A percentile compares a stretch with the other conserved stretches of the same genome.
These are phyloP conservation scores for Yamadazyma trypodendri DNA, from an alignment of 1,139 yeast species.

Conservation along the genomic window DNA sequence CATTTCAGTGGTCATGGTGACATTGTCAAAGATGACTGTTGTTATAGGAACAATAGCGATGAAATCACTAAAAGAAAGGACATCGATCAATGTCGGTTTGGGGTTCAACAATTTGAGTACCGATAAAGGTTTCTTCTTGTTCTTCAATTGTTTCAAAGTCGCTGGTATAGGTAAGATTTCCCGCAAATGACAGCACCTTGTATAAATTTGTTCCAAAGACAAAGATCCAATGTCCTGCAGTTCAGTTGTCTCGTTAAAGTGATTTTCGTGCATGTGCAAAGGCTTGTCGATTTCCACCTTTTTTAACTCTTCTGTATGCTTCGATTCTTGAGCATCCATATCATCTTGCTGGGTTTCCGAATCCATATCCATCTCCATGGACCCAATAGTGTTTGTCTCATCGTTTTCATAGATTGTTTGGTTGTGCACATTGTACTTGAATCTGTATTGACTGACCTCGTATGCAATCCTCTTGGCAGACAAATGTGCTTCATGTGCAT, in stretches of 20 bases:
- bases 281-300: slow-evolving; percentile 52
- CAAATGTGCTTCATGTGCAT: slow-evolving; percentile 71
- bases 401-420: slow-evolving; percentile 13
- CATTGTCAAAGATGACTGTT: slow-evolving; percentile 80
- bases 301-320: slow-evolving; percentile 12
- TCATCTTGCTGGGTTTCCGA: slow-evolving; percentile 9
- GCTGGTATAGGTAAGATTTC: slow-evolving; percentile 94
- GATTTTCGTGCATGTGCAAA: slow-evolving; percentile 65
- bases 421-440: slow-evolving; percentile 8
- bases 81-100: slow-evolving; percentile 85
- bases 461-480: slow-evolving; percentile 67
- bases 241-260: slow-evolving; percentile 37
- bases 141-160: slow-evolving; percentile 77
- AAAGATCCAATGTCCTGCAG: slow-evolving; percentile 21
- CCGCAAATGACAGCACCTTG: slow-evolving; percentile 89
- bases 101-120: slow-evolving; percentile 82
- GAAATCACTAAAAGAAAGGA: slow-evolving; percentile 85
- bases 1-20: slow-evolving; percentile 78
- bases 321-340: not conserved
- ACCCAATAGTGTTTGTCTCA: slow-evolving; percentile 17
- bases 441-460: slow-evolving; percentile 52
- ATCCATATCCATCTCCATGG: slow-evolving; percentile 15
- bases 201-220: slow-evolving; percentile 72
- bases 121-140: slow-evolving; percentile 71
- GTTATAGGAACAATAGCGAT: slow-evolving; percentile 80